A percentile compares a stretch with the other conserved stretches of the same genome.
These are phyloP conservation scores for Agrocybe pediades DNA, from an alignment of 768 basidiomycete genomes.

Conservation along the genomic window DNA sequence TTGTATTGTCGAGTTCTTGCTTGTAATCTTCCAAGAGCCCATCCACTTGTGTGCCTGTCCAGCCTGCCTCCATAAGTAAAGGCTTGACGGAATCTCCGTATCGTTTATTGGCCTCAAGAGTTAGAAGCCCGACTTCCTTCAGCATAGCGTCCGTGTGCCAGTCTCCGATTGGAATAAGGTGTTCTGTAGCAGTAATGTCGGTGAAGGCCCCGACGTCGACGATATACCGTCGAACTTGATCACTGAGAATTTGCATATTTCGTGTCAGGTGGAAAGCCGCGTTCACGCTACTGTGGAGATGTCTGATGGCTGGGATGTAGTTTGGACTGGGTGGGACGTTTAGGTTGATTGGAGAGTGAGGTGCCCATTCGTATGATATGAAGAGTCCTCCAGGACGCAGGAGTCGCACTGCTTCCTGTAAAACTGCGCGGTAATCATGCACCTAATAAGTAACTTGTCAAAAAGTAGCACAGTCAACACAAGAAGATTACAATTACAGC, in stretches of 20 bases:
- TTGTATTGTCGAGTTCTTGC: slow-evolving; percentile 45
- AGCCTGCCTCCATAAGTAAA: slow-evolving; percentile 44
- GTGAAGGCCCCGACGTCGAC: slow-evolving; percentile 38
- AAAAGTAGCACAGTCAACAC: not conserved
- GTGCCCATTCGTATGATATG: slow-evolving; percentile 60
- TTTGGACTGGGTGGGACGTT: slow-evolving; percentile 33
- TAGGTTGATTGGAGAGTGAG: slow-evolving; percentile 32
- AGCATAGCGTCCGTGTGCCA: slow-evolving; percentile 43
- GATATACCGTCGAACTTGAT: slow-evolving; percentile 40
- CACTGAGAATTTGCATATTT: slow-evolving; percentile 40
- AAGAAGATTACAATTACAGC: slow-evolving; percentile 45
- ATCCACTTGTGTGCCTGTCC: slow-evolving; percentile 35
- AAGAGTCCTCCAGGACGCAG: slow-evolving; percentile 74
- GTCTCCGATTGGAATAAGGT: slow-evolving; percentile 57
- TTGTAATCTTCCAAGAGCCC: slow-evolving; percentile 41
- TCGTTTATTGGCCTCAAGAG: slow-evolving; percentile 36
- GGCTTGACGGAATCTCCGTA: slow-evolving; percentile 53
- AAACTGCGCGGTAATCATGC: slow-evolving; percentile 49
- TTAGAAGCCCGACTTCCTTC: slow-evolving; percentile 41
- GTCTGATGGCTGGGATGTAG: slow-evolving; percentile 40
- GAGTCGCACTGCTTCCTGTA: slow-evolving; percentile 63
- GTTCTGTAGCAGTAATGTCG: slow-evolving; percentile 32
- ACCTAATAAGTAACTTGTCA: slow-evolving; percentile 39
- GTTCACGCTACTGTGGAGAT: slow-evolving; percentile 40
- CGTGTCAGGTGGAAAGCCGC: slow-evolving; percentile 29